Percentiles rank a stretch among this genome's conserved stretches.
phyloP scores from a whole-genome alignment of 305 asterid species.

The Fraxinus greggii region DNA sequence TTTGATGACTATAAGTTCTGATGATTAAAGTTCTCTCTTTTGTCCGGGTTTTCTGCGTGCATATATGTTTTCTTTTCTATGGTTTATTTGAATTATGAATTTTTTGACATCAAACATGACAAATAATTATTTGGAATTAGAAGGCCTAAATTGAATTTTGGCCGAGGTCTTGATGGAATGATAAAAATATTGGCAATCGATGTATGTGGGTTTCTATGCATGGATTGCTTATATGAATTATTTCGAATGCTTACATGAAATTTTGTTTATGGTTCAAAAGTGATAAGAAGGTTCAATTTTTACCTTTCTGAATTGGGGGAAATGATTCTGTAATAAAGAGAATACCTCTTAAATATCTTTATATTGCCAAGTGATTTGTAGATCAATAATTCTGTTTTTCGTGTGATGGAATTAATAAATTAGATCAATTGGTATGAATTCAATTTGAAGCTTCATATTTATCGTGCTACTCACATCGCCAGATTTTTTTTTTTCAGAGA shows the following conservation, averaged over 20 bases:
- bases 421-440: conserved; percentile 5
- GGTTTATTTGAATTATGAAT: neutral
- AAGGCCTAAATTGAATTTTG: neutral
- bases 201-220: neutral
- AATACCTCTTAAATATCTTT: neutral
- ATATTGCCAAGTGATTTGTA: neutral
- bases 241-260: neutral
- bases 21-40: neutral
- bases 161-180: neutral
- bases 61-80: neutral
- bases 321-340: conserved; percentile 5
- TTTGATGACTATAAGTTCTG: neutral
- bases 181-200: neutral
- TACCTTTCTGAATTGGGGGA: neutral
- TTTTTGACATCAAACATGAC: neutral
- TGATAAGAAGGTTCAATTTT: neutral
- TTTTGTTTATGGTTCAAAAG: conserved; percentile 11
- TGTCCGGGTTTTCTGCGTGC: neutral
- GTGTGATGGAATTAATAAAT: neutral
- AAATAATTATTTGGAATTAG: neutral
- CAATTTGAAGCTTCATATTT: neutral
- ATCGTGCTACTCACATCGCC: neutral
- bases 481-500: neutral
- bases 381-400: neutral
- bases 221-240: neutral